Base-by-base conservation (phyloP, 2,329 filamentous ascomycete species). In the Colletotrichum spaethianum region DNA sequence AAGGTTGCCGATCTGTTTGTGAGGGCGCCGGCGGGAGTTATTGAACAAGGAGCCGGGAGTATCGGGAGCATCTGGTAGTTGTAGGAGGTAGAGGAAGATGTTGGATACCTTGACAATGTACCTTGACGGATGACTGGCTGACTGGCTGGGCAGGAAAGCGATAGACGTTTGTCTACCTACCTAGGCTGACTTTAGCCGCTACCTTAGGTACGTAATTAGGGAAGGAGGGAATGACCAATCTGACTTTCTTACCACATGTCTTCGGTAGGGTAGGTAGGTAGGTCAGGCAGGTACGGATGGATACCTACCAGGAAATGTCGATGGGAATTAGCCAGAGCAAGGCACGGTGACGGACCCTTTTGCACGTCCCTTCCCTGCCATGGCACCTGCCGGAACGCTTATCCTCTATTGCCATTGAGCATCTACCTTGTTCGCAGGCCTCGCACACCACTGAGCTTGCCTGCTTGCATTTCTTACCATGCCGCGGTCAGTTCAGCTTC, bases 351-450 rank as follows among this genome's bases (percentile, higher is more conserved):
- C 26, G 18, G 50, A 23, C 3, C 9, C 8, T 31, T 50, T 50
- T 61, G 57, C 38, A 55, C 65, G 28, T 56, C 38, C 48, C 48
- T 67, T 63, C 42, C 65, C 64, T 46, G 57, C 31, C 48, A 38
- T 18, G 57, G 57, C 48, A 68, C n/a, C 65, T 46, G 23, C 33
- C 38, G 65, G 56, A 20, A 36, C 46, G 42, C 42, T n/a, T 20
- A 4, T 23, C 18, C 16, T 53, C n/a, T 46, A 52, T 52, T 8
- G 23, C 40, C 26, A 33, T 20, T 38, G 40, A 55, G 33, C 55
- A 59, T 53, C 56, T 55, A 33, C 64, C 65, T 46, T 67, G 65
- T 55, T 63, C 28, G 55, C 46, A 40, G 36, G 56, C 26, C 55
- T 59, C 56, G 42, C 33, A 33, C 50, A 40, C 46, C 23, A 55